A percentile compares a stretch with the other conserved stretches of the same genome.
Evolutionary conservation across 805 yeast genomes (phyloP).

Genomic region (Lipomyces spencermartinsiae): DNA sequence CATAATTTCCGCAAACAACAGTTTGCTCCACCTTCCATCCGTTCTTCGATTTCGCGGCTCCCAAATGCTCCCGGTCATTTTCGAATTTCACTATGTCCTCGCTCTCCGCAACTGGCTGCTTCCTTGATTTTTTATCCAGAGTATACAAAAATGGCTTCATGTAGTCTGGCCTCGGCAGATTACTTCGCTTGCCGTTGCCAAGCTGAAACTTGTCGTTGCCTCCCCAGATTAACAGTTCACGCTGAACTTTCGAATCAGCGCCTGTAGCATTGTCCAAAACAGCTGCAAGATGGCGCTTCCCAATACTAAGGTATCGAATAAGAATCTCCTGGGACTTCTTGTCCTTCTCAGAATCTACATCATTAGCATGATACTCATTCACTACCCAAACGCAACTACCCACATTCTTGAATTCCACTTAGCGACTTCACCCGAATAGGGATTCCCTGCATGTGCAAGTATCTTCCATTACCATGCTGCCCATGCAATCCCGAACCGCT

Average conservation of each 20-base stretch:
- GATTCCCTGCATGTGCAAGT: constrained; percentile 70
- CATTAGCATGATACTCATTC: neutral
- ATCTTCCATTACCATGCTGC: constrained; percentile 81
- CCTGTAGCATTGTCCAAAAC: constrained; percentile 57
- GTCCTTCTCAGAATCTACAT: constrained; percentile 51
- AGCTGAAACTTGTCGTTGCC: constrained; percentile 81
- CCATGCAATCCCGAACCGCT: constrained; percentile 90
- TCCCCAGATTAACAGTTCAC: constrained; percentile 63
- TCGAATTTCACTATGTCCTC: neutral
- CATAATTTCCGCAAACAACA: constrained; percentile 30
- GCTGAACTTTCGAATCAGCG: constrained; percentile 10
- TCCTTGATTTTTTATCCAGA: neutral
- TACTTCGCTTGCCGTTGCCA: constrained; percentile 78
- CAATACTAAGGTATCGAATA: constrained; percentile 62
- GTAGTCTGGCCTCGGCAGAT: constrained; percentile 57
- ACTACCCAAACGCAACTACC: neutral
- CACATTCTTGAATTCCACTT: constrained; percentile 42
- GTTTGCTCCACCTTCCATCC: constrained; percentile 22
- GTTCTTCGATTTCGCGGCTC: constrained; percentile 6
- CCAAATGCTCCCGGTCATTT: constrained; percentile 11
- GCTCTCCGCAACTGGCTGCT: neutral
- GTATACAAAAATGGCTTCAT: constrained; percentile 6
- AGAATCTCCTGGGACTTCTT: constrained; percentile 54
- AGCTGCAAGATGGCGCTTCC: constrained; percentile 68
- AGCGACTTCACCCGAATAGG: constrained; percentile 67